Base-by-base conservation (phyloP, 129 eudicot species). In the Lonicera japonica region DNA sequence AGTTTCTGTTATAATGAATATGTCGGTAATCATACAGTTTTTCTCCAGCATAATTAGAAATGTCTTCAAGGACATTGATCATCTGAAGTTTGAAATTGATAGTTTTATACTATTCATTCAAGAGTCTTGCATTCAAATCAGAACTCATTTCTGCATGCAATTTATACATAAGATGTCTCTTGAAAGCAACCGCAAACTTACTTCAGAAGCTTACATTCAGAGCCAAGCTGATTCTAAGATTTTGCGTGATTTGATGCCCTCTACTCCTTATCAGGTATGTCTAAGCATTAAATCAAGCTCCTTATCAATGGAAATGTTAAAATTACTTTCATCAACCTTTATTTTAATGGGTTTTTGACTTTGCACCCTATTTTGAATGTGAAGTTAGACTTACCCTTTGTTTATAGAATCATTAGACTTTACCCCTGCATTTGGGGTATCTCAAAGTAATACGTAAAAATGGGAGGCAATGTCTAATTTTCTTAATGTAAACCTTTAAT, bases 201-300 rank as follows among this genome's bases (percentile, higher is more conserved):
- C 62, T 29, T 64, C 58, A 51, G 78, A 62, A 21, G 46, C 56
- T 38, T 38, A 61, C 70, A 17, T 67, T 40, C 22, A 1, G 17
- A 51, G 61, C 48, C 21, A 55, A 41, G 64, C 29, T 38, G 78
- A 80, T 61, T 72, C 73, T 64, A 61, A 66, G 43, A 45, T 46
- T 41, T 53, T 63, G 46, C 48, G 25, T 13, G 34, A 36, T 63
- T 57, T 60, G 39, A 67, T 62, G 71, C 95, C 95, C 22, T 87
- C 88, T 61, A 40, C 41, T 45, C 73, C 83, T 61, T 84, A 81
- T 77, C 86, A 83, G 91, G 95, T 80, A 83, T 9, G 48, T 15
- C 34, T 23, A 45, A 72, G 69, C 39, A 52, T 29, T 24, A 20
- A 11, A 29, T 29, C 36, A 29, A n/a, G n/a, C n/a, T n/a, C n/a